Evolutionary conservation across 495 filamentous ascomycete species (phyloP).

Genomic region (Aspergillus haitiensis): DNA sequence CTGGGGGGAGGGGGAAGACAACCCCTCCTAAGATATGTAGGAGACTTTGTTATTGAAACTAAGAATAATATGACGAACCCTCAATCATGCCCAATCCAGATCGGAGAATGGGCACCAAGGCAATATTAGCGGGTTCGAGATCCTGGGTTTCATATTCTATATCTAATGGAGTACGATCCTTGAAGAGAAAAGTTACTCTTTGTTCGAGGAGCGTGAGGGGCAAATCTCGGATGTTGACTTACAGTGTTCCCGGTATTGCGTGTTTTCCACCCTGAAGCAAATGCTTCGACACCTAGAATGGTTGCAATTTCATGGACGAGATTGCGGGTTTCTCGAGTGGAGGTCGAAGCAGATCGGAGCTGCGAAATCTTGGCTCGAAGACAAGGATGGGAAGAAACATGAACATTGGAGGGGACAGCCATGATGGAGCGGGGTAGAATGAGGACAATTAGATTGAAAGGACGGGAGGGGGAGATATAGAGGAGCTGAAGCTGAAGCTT

Average conservation of each 20-base stretch:
- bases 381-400: conserved; percentile 84
- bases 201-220: neutral
- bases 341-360: conserved; percentile 70
- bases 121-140: conserved; percentile 63
- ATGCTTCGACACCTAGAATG: conserved; percentile 80
- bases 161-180: conserved; percentile 75
- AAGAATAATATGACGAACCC: conserved; percentile 38
- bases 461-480: conserved; percentile 14
- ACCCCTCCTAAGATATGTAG: no score
- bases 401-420: conserved; percentile 52
- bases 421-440: conserved; percentile 23
- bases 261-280: conserved; percentile 60
- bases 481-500: conserved; percentile 1
- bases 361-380: conserved; percentile 85
- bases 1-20: neutral
- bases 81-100: conserved; percentile 90
- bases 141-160: conserved; percentile 64
- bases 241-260: conserved; percentile 43
- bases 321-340: conserved; percentile 72
- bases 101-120: conserved; percentile 86
- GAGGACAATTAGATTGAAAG: neutral
- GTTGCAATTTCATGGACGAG: conserved; percentile 83
- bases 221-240: conserved; percentile 4
- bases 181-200: neutral
- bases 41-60: no score